Evolutionary conservation across 768 basidiomycete species (phyloP), one percentile per base, ranked within the genome.

Genomic region (Tylopilus subfusipes): DNA sequence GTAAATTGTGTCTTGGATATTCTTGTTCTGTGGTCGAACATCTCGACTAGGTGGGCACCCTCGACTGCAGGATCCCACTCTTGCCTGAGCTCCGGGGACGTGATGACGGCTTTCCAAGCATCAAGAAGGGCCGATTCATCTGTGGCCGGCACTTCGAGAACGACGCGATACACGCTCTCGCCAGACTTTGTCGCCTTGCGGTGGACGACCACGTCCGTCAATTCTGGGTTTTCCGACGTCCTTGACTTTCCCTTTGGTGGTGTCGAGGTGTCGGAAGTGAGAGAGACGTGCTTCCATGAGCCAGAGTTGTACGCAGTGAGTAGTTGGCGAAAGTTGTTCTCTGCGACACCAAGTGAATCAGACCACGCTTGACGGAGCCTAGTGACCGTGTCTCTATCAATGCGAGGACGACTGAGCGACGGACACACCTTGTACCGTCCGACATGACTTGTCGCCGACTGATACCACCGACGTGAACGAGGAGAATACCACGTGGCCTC

Each of bases 41-140:
- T 78, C 71, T 98, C 94, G 38, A 98, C 73, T 16, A 93, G 73
- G 59, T 83, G 83, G 1, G 93, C 85, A 43, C 84, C 82, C 59
- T 95, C 90, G 18, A 97, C 96, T 34, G 94, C 88, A 22, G 92
- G 91, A 69, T 98, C 96, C 95, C 93, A 93, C 64, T 92, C 87
- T 67, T 88, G 84, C 57, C 93, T 76, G 22, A 95, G 77, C 70
- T 98, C 94, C 0, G 93, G 90, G 2, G 93, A 95, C 2, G 81
- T 79, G 43, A 98, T 72, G 9, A 92, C 82, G 22, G 89, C 82
- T 66, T 86, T 86, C 90, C 87, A 90, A 40, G 88, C 75, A 50
- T 91, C 90, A 54, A 94, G 74, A 16, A 84, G 79, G 13, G 80
- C 72, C 4, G 76, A 66, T 34, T 77, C 75, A 34, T 86, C 84